Evolutionary conservation across 208 protist species (phyloP), one percentile per base, ranked within the genome.

Genomic region (Leishmania tarentolae): DNA sequence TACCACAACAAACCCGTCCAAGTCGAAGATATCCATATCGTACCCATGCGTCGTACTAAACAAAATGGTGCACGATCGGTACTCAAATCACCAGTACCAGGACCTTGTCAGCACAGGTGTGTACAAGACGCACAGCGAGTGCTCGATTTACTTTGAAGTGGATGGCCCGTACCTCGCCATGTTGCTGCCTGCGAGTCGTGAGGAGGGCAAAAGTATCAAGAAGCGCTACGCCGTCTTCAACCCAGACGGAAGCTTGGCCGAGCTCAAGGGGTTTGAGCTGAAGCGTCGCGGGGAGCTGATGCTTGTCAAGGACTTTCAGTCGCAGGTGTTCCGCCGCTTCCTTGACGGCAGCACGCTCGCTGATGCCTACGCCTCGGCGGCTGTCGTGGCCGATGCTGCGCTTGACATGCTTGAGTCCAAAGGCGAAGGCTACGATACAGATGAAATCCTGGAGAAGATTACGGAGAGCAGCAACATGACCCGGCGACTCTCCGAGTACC

Each of bases 241-340:
- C 86, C 85, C 93, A 2, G 93, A 99, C 79, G 98, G 99, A 37
- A 78, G 85, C 44, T 88, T 99, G n/a, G 97, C 98, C 19, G 99
- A 99, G 90, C 92, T 99, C 5, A 99, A 99, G 85, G 99, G 99
- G 8, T 99, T 99, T 85, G 99, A 99, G 92, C 86, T 99, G n/a
- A 99, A 99, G 91, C 96, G 99, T 53, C 94, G 99, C 81, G 99
- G 99, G n/a, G 99, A 99, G 93, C 94, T 99, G 46, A 96, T 99
- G 90, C 88, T 99, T 35, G 99, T 99, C 89, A 99, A 99, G 83
- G 92, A 99, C 68, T 99, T 99, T 88, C 99, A 99, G 88, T 93
- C 92, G 15, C 87, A 99, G 75, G 93, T 99, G 2, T 99, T 99
- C 91, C 76, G 91, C 50, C 81, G 89, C 15, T 99, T 99, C 80